Evolutionary conservation across 1,284 basidiomycete genomes (phyloP).

Genomic region (Ustilago sp.): DNA sequence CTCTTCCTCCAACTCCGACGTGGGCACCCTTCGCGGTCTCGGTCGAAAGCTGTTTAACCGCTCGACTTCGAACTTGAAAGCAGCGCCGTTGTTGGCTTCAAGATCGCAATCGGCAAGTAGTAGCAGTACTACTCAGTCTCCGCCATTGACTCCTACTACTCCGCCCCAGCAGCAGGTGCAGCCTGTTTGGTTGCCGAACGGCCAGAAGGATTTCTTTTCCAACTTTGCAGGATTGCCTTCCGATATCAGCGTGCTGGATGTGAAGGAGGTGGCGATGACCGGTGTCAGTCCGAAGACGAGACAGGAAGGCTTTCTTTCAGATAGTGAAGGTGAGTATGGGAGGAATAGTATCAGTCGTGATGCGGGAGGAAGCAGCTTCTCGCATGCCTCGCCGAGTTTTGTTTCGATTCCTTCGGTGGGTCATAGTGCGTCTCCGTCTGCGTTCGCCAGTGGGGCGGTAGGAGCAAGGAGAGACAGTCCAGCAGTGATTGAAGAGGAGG

Average conservation of each 20-base stretch:
- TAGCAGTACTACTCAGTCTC: constrained; percentile 34
- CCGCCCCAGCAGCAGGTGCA: constrained; percentile 34
- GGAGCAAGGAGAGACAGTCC: constrained; percentile 23
- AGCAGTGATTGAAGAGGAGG: constrained; percentile 45
- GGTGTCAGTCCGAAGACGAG: constrained; percentile 26
- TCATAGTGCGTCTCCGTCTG: background rate
- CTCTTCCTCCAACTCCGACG: constrained; percentile 5
- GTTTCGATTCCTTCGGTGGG: constrained; percentile 12
- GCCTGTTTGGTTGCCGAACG: constrained; percentile 44
- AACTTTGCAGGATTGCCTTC: constrained; percentile 30
- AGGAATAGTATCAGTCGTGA: background rate
- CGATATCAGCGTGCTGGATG: background rate
- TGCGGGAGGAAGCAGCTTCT: background rate
- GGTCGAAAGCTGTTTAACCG: constrained; percentile 46
- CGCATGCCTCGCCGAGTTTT: background rate
- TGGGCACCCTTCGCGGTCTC: constrained; percentile 29
- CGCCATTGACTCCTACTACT: constrained; percentile 46
- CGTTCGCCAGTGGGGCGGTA: constrained; percentile 4
- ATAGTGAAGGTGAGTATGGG: background rate
- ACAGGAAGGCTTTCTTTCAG: constrained; percentile 15
- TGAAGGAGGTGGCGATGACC: background rate
- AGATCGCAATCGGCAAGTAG: constrained; percentile 47
- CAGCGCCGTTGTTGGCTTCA: constrained; percentile 19
- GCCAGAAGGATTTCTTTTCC: constrained; percentile 47
- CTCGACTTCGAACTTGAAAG: constrained; percentile 30